phyloP scores from a whole-genome alignment of 148 eudicot genomes.

The Euryodendron excelsum region DNA sequence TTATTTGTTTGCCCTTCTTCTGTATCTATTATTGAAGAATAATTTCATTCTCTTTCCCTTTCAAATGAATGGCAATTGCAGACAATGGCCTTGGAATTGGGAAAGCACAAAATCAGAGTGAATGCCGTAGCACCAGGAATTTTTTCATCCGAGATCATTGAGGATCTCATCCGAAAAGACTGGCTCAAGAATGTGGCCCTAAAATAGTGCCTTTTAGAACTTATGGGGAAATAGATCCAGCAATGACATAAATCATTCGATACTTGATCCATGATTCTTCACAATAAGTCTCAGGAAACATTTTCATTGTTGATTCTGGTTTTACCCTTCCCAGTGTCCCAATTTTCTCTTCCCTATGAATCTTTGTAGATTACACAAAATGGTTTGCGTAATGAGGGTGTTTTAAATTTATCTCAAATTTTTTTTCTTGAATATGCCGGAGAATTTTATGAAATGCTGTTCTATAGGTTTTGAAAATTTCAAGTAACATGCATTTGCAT shows the following conservation, averaged over 20 bases:
- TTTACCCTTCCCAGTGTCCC: slow-evolving; percentile 58
- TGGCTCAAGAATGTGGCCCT: slow-evolving; percentile 48
- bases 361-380: too few species aligned
- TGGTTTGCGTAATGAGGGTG: too few species aligned
- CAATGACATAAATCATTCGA: slow-evolving; percentile 56
- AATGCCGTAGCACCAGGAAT: slow-evolving; percentile 67
- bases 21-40: too few species aligned
- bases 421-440: not conserved
- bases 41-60: not conserved
- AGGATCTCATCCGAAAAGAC: slow-evolving; percentile 49
- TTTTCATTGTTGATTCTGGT: slow-evolving; percentile 64
- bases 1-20: too few species aligned
- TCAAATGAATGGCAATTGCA: slow-evolving; percentile 16
- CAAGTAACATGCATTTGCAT: too few species aligned
- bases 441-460: not conserved
- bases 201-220: slow-evolving; percentile 41
- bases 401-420: not conserved
- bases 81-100: slow-evolving; percentile 64
- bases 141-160: slow-evolving; percentile 67
- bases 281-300: slow-evolving; percentile 58
- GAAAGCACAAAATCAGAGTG: slow-evolving; percentile 48
- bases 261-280: slow-evolving; percentile 67
- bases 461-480: not conserved
- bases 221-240: slow-evolving; percentile 53
- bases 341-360: slow-evolving; percentile 64